Conservation (phyloP, 768 basidiomycete genomes). For the Porpolomopsis calyptriformis region DNA sequence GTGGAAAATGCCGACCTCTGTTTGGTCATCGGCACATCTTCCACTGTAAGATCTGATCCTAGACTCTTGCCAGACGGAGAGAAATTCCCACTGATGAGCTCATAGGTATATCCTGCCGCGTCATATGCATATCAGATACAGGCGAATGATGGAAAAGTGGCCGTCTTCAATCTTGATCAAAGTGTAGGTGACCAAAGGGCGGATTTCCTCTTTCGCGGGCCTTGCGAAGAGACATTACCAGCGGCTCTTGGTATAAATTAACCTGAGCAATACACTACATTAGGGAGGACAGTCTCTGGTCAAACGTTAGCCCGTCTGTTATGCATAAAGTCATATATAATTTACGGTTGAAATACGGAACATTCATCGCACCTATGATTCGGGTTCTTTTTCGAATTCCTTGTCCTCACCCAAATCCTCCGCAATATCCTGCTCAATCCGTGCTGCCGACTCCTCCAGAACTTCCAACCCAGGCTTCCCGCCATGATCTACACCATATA, state of each 20-base stretch:
- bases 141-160: slow-evolving; percentile 28
- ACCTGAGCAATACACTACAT: too few relatives aligned
- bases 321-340: too few relatives aligned
- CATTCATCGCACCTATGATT: too few relatives aligned
- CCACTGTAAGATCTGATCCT: slow-evolving; percentile 26
- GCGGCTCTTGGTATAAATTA: slow-evolving; percentile 29
- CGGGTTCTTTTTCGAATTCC: slow-evolving; percentile 5
- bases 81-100: background rate
- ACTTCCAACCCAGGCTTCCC: slow-evolving; percentile 36
- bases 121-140: slow-evolving; percentile 25
- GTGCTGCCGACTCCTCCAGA: slow-evolving; percentile 27
- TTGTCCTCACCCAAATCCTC: slow-evolving; percentile 16
- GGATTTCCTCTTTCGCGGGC: slow-evolving; percentile 41
- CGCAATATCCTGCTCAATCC: slow-evolving; percentile 11
- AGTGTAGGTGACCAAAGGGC: slow-evolving; percentile 29
- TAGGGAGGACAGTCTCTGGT: background rate
- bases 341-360: too few relatives aligned
- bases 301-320: too few relatives aligned
- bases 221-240: slow-evolving; percentile 37
- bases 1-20: slow-evolving; percentile 39
- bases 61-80: background rate
- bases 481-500: slow-evolving; percentile 40
- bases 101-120: slow-evolving; percentile 36
- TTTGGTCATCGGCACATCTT: slow-evolving; percentile 47
- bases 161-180: slow-evolving; percentile 29